Evolutionary conservation across 2,329 filamentous ascomycete species (phyloP), one percentile per base, ranked within the genome.

Genomic region (Penicillium rolfsii): DNA sequence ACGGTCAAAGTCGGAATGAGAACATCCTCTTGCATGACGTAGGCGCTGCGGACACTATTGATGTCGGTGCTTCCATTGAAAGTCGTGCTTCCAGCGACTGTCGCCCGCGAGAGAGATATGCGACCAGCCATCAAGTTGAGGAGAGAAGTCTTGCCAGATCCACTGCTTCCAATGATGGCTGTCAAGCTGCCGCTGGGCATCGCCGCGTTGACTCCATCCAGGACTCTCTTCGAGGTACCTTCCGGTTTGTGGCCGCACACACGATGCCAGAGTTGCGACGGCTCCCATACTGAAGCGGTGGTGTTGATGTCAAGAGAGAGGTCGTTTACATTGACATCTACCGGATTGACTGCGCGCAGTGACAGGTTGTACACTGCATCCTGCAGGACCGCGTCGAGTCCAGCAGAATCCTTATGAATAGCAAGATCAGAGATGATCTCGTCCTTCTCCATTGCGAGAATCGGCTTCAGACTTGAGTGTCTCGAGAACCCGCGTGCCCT

Each of bases 111-210:
- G n/a, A 79, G 77, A 11, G 82, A 80, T 73, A 91, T 85, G 36
- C 90, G 84, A 65, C 89, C 86, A 11, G 90, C 87, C 77, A 92
- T 83, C 22, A 87, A 85, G 71, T 91, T 93, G 36, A 93, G 79
- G 59, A 90, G 76, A 0, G 87, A 89, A 3, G 88, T 90, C 77
- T 92, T 92, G 0, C 89, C 89, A 1, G 86, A 89, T 22, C 90
- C 89, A 69, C 87, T 89, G 3, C 89, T 89, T 9, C 90, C 90
- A 59, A 93, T 87, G 56, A 93, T 91, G 8, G 90, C 90, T 0
- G 89, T 91, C 43, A 93, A 75, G 3, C 86, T 89, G 3, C 90
- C 89, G 7, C 85, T 82, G 3, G 81, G 80, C 71, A 92, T 83
- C 26, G 85, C 82, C 2, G 88, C 88, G 64, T 84, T 84, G 49